Conservation (phyloP, 345 rosid genomes). For the Boechera retrofracta region DNA sequence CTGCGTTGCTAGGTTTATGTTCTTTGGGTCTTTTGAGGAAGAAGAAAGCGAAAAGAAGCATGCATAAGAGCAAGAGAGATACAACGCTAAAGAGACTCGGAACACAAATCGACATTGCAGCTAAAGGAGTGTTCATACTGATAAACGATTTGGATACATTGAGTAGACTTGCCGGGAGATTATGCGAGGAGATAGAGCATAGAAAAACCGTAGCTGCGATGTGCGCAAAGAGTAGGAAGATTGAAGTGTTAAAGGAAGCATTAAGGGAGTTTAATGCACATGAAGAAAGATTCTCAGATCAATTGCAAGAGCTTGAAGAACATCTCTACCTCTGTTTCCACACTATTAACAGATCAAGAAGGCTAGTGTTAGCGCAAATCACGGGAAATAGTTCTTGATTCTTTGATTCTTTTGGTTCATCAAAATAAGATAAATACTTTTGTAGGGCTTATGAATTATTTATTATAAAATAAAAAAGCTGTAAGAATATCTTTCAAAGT, state of each 20-base stretch:
- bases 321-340: constrained; percentile 73
- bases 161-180: constrained; percentile 62
- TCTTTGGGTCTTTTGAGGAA: constrained; percentile 51
- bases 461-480: background rate
- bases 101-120: constrained; percentile 73
- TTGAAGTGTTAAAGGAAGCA: constrained; percentile 64
- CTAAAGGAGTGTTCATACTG: constrained; percentile 72
- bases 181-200: constrained; percentile 72
- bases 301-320: constrained; percentile 78
- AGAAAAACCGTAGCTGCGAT: constrained; percentile 55
- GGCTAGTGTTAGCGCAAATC: constrained; percentile 60
- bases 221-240: constrained; percentile 59
- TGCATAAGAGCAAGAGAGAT: constrained; percentile 17
- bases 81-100: constrained; percentile 51
- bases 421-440: background rate
- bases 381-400: constrained; percentile 36
- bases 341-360: constrained; percentile 78
- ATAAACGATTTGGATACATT: constrained; percentile 81
- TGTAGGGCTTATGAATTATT: constrained; percentile 16
- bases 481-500: background rate
- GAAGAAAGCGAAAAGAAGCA: constrained; percentile 42
- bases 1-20: constrained; percentile 55
- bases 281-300: constrained; percentile 60
- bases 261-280: constrained; percentile 58
- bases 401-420: constrained; percentile 30